Base-by-base conservation (phyloP, 2,329 filamentous ascomycete genomes). In the Thelonectria olida region DNA sequence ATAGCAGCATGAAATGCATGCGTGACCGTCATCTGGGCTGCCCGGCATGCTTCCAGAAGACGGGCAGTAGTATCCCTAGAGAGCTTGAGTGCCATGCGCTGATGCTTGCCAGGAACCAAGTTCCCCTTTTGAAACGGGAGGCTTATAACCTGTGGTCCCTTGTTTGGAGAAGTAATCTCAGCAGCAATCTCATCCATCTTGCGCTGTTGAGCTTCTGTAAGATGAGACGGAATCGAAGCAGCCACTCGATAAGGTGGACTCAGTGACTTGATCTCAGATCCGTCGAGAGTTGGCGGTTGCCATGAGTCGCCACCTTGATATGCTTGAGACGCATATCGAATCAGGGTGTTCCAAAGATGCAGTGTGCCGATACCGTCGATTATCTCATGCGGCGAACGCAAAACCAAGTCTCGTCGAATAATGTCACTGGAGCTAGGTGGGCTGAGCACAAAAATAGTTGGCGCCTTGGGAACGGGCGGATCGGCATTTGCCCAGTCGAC, bases 291-390 rank as follows among this genome's bases (percentile, higher is more conserved):
- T 0, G 70, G 72, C 1, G 59, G 8, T 0, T 56, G 10, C 15
- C 54, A 72, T 1, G 28, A 19, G 3, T 62, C 54, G 0, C 62
- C 64, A 5, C 67, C 27, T 0, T 54, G 25, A 17, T 72, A 72
- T 1, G 73, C 71, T 4, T 70, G 47, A 0, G 72, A 60, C 1
- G 72, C 69, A 34, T 70, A 65, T 3, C 28, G 12, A 7, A 75
- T 49, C 2, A 75, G 63, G n/a, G 72, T 75, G 52, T 78, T 69
- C 23, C 79, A 61, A 2, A 79, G 63, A 3, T 71, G 69, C 4
- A 80, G 69, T 2, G 76, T 75, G 6, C 78, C 78, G 2, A 80
- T 74, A 0, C 78, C 78, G 28, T 80, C 78, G 6, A 80, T 74
- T n/a, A 79, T 73, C 10, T 79, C 76, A 50, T 80, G 78, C 1